phyloP scores from a whole-genome alignment of 2,329 filamentous ascomycete species.

The Colletotrichum melonis region DNA sequence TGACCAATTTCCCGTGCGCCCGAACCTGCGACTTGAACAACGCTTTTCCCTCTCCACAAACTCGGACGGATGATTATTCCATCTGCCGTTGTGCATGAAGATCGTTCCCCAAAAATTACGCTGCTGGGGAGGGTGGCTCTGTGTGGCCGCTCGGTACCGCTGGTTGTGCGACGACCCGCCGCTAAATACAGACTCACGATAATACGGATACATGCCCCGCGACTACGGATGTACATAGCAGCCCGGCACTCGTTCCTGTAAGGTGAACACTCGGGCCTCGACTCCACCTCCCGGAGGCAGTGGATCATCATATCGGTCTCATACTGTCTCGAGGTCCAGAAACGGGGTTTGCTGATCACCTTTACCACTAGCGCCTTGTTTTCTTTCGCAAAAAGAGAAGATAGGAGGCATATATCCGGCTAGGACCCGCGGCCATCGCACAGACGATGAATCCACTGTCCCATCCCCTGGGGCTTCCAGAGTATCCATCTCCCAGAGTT shows the following conservation, averaged over 20 bases:
- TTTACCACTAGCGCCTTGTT: neutral
- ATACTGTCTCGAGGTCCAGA: slow-evolving; percentile 4
- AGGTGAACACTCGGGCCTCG: slow-evolving; percentile 7
- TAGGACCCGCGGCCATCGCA: slow-evolving; percentile 15
- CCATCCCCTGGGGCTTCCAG: neutral
- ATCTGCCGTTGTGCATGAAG: slow-evolving; percentile 11
- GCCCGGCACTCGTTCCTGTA: neutral
- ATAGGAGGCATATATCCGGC: slow-evolving; percentile 22
- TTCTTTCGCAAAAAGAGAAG: slow-evolving; percentile 27
- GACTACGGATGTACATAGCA: neutral
- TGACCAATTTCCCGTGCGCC: slow-evolving; percentile 9
- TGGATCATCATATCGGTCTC: slow-evolving; percentile 28
- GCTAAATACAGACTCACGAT: neutral
- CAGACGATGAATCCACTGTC: slow-evolving; percentile 24
- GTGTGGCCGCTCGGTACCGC: slow-evolving; percentile 30
- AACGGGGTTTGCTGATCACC: slow-evolving; percentile 10
- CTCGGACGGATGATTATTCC: neutral
- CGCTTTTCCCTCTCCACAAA: neutral
- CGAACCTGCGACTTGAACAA: slow-evolving; percentile 1
- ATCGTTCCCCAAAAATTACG: slow-evolving; percentile 14
- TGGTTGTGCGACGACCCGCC: slow-evolving; percentile 5
- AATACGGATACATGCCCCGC: neutral
- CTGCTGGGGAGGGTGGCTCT: neutral
- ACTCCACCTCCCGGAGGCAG: slow-evolving; percentile 6
- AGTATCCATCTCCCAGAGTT: neutral